Percentiles rank a stretch among this genome's conserved stretches.
phyloP scores from a whole-genome alignment of 495 filamentous ascomycete species.

The Daldinia caldariorum region DNA sequence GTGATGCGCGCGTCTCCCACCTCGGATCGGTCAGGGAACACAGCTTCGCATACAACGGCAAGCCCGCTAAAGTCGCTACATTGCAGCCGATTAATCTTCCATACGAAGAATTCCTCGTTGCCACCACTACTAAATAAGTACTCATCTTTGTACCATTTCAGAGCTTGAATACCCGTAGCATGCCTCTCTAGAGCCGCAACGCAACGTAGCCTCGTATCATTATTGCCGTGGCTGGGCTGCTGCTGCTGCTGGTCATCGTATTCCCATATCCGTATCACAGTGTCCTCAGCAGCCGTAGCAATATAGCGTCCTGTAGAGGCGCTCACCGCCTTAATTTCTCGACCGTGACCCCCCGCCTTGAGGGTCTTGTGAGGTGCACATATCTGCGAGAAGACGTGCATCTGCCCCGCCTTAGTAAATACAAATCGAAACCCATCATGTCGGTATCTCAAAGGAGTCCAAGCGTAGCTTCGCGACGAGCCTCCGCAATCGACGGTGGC shows the following conservation, averaged over 20 bases:
- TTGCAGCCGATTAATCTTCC: constrained; percentile 68
- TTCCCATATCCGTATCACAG: constrained; percentile 77
- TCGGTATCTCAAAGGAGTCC: constrained; percentile 54
- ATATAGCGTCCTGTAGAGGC: constrained; percentile 60
- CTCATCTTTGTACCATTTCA: constrained; percentile 74
- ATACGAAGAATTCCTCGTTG: constrained; percentile 88
- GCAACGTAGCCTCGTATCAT: constrained; percentile 53
- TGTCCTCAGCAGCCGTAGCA: constrained; percentile 92
- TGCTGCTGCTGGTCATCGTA: constrained; percentile 18
- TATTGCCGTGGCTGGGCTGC: background rate
- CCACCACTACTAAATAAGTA: constrained; percentile 87
- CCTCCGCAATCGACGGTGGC: constrained; percentile 82
- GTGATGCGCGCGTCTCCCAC: constrained; percentile 81
- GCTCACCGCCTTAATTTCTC: constrained; percentile 86
- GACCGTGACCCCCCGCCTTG: constrained; percentile 78
- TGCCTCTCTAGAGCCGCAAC: constrained; percentile 76
- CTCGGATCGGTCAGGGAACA: constrained; percentile 65
- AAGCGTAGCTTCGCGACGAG: constrained; percentile 76
- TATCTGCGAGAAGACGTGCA: constrained; percentile 62
- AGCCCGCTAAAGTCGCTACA: constrained; percentile 60
- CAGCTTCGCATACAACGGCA: constrained; percentile 68
- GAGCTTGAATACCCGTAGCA: constrained; percentile 81
- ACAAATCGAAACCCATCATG: constrained; percentile 56
- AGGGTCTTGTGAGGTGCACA: constrained; percentile 62
- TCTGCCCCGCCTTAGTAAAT: constrained; percentile 65